Base-by-base conservation (phyloP, 306 rosid species). In the Lathyrus aphaca region DNA sequence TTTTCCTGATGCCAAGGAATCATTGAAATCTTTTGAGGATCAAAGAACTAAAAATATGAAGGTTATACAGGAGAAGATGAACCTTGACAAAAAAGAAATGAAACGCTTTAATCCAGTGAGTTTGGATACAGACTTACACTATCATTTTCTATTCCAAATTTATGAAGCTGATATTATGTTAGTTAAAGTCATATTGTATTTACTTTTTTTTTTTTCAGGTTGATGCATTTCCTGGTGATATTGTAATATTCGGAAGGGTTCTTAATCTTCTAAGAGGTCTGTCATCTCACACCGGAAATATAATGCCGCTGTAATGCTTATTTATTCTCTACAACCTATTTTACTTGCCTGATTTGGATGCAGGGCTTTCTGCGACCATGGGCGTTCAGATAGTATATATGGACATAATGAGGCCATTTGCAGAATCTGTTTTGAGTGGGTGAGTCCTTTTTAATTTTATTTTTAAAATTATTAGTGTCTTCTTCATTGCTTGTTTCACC, bases 211-310 rank as follows among this genome's bases (percentile, higher is more conserved):
- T n/a, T 79, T 83, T 80, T 49, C 77, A 95, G 99, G 87, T 95
- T 72, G 99, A 95, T 79, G 97, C 99, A 71, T 89, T 95, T 83
- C 99, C 99, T 75, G 97, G 99, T 77, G 99, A 95, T 81, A 91
- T 95, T 79, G 91, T 95, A 68, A 95, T 95, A 54, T 95, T 91
- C 79, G 83, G 89, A 46, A 88, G 97, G 78, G 99, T 91, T 73
- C 97, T 95, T 79, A 87, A 91, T 87, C 97, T 95, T 76, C 90
- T 95, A 54, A 78, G 99, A 95, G 99, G 97, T 95, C 69, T 75
- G 81, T 69, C 45, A 19, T 69, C 65, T 65, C 75, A 56, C 59
- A 56, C 58, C 68, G 32, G 49, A 9, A 45, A 5, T 45, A 16
- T 45, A 44, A 37, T 57, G 67, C 65, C 49, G 29, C 37, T 21